Percentiles rank a stretch among this genome's conserved stretches.
phyloP scores from a whole-genome alignment of 139 green algal genomes.

The Ostreobium quekettii region DNA sequence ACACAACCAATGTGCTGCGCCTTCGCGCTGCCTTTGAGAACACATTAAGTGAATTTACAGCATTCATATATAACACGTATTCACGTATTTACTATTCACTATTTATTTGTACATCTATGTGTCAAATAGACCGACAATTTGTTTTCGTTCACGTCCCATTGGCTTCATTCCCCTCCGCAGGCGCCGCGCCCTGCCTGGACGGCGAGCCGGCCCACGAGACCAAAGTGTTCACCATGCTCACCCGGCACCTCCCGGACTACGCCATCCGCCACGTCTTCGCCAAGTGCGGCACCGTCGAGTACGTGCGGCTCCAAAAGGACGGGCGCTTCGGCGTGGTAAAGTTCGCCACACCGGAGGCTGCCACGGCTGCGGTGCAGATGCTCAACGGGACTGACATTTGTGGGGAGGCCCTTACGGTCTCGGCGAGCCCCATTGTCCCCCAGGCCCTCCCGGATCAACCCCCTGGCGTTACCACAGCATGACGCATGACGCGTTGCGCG shows the following conservation, averaged over 20 bases:
- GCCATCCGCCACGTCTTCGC: conserved; percentile 44
- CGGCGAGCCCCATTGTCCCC: too few relatives aligned
- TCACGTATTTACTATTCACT: too few relatives aligned
- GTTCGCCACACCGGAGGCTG: conserved; percentile 28
- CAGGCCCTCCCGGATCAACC: too few relatives aligned
- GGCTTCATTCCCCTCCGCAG: not conserved
- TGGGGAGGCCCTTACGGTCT: conserved; percentile 1
- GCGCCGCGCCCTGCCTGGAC: not conserved
- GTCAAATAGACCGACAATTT: too few relatives aligned
- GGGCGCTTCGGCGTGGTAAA: conserved; percentile 37
- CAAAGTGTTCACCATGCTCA: conserved; percentile 39
- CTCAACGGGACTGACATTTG: conserved; percentile 40
- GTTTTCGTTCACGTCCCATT: too few relatives aligned
- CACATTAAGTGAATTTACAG: too few relatives aligned
- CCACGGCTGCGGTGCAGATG: conserved; percentile 24
- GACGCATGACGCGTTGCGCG: too few relatives aligned
- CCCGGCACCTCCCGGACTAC: conserved; percentile 40
- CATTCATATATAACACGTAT: too few relatives aligned
- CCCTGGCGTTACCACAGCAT: too few relatives aligned
- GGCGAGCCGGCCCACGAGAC: not conserved
- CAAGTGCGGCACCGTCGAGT: conserved; percentile 22
- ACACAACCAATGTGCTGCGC: too few relatives aligned
- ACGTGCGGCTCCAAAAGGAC: conserved; percentile 21
- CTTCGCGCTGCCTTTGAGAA: too few relatives aligned
- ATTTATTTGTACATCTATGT: too few relatives aligned